Percentiles rank a stretch among this genome's conserved stretches.
These are phyloP conservation scores for Tubosaeta brunneosetosa DNA, from an alignment of 768 basidiomycete genomes.

Conservation along the genomic window DNA sequence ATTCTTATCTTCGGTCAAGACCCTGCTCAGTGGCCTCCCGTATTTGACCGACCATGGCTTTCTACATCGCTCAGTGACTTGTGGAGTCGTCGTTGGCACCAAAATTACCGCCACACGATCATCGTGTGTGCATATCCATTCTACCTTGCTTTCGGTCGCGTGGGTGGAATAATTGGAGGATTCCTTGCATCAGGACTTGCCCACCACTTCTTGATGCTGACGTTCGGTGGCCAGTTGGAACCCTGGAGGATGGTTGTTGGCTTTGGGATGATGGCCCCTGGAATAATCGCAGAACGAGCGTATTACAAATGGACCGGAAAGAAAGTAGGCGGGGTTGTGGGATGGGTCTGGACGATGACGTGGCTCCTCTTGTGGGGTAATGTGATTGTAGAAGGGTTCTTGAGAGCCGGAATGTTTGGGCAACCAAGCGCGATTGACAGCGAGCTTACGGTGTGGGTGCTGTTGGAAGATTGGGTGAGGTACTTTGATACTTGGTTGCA, in stretches of 20 bases:
- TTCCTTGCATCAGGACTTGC: neutral
- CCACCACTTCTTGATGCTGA: neutral
- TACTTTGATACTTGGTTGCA: neutral
- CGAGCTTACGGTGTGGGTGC: too few species aligned
- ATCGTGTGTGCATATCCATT: neutral
- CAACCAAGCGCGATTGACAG: neutral
- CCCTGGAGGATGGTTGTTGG: neutral
- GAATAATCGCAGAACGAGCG: neutral
- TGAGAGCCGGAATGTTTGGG: neutral
- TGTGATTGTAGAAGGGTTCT: neutral
- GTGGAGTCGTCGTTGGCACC: neutral
- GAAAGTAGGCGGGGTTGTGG: neutral
- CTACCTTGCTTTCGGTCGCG: neutral
- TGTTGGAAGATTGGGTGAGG: neutral
- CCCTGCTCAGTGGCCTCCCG: slow-evolving; percentile 1
- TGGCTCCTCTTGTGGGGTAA: neutral
- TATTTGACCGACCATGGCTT: neutral
- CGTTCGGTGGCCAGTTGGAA: neutral
- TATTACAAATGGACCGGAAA: neutral
- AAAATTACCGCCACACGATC: neutral
- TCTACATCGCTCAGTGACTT: neutral
- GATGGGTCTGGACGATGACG: neutral
- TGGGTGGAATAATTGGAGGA: neutral
- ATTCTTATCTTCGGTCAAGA: neutral
- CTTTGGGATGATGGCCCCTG: neutral